A percentile compares a stretch with the other conserved stretches of the same genome.
These are phyloP conservation scores for Calonectria pseudoreteaudii DNA, from an alignment of 2,329 filamentous ascomycete genomes.

Conservation along the genomic window DNA sequence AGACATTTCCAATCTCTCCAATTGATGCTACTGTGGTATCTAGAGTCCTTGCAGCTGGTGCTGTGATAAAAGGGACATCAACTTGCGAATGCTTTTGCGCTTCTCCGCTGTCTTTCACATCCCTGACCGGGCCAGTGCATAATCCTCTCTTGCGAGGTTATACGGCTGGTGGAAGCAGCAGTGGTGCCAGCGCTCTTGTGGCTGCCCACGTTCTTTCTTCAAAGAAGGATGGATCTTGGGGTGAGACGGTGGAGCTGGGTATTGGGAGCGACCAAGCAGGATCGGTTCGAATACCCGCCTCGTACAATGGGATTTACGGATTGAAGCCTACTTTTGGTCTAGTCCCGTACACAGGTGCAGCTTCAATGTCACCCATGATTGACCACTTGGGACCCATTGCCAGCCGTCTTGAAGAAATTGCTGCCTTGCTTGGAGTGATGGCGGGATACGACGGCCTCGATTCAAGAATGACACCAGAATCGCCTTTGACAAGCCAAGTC, in stretches of 20 bases:
- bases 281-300: slow-evolving; percentile 47
- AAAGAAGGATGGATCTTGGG: neutral
- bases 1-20: slow-evolving; percentile 32
- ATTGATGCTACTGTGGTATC: slow-evolving; percentile 37
- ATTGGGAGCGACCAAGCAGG: slow-evolving; percentile 49
- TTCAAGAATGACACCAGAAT: slow-evolving; percentile 54
- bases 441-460: slow-evolving; percentile 60
- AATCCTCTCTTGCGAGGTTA: slow-evolving; percentile 41
- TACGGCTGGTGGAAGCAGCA: slow-evolving; percentile 46
- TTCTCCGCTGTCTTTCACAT: slow-evolving; percentile 44
- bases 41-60: slow-evolving; percentile 42
- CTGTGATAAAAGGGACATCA: slow-evolving; percentile 39
- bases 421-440: slow-evolving; percentile 47
- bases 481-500: slow-evolving; percentile 49
- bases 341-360: slow-evolving; percentile 58
- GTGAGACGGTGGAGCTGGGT: slow-evolving; percentile 39
- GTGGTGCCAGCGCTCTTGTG: slow-evolving; percentile 47
- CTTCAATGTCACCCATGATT: slow-evolving; percentile 53
- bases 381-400: slow-evolving; percentile 60
- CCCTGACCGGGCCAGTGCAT: slow-evolving; percentile 44
- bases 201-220: slow-evolving; percentile 31
- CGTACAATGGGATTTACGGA: slow-evolving; percentile 47
- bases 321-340: slow-evolving; percentile 55
- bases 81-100: slow-evolving; percentile 47
- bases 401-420: slow-evolving; percentile 51